phyloP scores from a whole-genome alignment of 75 land plant genomes.

The Pinus taeda region DNA sequence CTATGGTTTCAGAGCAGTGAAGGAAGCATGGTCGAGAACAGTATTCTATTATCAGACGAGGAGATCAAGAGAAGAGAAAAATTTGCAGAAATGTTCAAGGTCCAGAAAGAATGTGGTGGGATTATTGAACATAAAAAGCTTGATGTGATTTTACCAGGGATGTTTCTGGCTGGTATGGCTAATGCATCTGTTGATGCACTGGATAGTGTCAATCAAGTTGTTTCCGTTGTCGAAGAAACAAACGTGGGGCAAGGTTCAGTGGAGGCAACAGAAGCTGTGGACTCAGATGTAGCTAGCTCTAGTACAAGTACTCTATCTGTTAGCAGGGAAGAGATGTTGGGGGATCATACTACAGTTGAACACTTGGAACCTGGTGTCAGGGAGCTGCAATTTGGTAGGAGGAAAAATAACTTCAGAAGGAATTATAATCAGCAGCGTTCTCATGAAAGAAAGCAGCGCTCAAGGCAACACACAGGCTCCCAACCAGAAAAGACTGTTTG shows the following conservation, averaged over 20 bases:
- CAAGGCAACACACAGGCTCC: background rate
- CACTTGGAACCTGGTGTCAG: background rate
- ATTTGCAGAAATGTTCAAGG: conserved; percentile 44
- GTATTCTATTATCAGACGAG: conserved; percentile 33
- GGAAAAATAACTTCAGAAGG: background rate
- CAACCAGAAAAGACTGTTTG: conserved; percentile 2
- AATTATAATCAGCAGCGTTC: background rate
- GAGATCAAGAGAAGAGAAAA: conserved; percentile 55
- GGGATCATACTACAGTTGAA: background rate
- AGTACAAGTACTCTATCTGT: background rate
- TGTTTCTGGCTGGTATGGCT: conserved; percentile 37
- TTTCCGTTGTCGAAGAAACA: background rate
- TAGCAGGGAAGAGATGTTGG: background rate
- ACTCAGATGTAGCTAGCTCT: conserved; percentile 8
- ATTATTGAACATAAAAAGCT: conserved; percentile 59
- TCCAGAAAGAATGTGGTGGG: conserved; percentile 57
- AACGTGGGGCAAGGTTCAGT: background rate
- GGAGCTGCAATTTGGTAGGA: background rate
- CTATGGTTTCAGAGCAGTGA: conserved; percentile 20
- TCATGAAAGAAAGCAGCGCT: background rate
- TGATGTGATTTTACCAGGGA: conserved; percentile 47
- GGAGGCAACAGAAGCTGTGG: background rate
- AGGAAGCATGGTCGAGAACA: conserved; percentile 13
- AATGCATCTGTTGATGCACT: conserved; percentile 2
- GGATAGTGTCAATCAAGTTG: background rate